Evolutionary conservation across 306 rosid species (phyloP).

Genomic region (Fragaria vesca): DNA sequence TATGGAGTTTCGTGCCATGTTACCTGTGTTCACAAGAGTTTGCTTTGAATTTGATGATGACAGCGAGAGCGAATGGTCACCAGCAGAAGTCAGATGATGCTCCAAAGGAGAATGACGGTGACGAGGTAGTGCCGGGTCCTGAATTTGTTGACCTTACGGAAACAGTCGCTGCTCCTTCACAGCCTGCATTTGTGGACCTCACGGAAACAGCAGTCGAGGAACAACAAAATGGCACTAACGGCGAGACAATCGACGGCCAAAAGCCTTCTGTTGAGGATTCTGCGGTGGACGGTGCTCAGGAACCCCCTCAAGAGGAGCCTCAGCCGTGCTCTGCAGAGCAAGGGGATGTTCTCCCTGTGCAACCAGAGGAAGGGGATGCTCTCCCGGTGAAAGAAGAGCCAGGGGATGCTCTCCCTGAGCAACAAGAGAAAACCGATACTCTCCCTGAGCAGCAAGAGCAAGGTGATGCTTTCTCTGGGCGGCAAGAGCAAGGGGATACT

Average conservation of each 20-base stretch:
- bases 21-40: neutral
- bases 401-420: conserved; percentile 16
- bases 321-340: conserved; percentile 19
- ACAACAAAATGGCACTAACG: conserved; percentile 27
- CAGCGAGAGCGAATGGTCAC: conserved; percentile 72
- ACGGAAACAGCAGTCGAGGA: conserved; percentile 29
- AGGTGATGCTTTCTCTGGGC: conserved; percentile 18
- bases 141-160: conserved; percentile 26
- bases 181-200: conserved; percentile 33
- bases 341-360: conserved; percentile 17
- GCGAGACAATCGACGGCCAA: conserved; percentile 28
- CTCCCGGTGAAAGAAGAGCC: conserved; percentile 14
- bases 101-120: conserved; percentile 25
- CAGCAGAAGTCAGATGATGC: conserved; percentile 38
- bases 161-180: conserved; percentile 21
- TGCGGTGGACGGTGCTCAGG: conserved; percentile 38
- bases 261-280: conserved; percentile 41
- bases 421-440: neutral
- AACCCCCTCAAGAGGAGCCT: conserved; percentile 34
- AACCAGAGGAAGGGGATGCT: neutral
- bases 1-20: neutral
- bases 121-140: conserved; percentile 14
- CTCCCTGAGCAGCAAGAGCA: neutral
- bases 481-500: conserved; percentile 36
- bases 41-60: conserved; percentile 14